Evolutionary conservation across 208 protist species (phyloP).

Genomic region (Entamoeba nuttalli): DNA sequence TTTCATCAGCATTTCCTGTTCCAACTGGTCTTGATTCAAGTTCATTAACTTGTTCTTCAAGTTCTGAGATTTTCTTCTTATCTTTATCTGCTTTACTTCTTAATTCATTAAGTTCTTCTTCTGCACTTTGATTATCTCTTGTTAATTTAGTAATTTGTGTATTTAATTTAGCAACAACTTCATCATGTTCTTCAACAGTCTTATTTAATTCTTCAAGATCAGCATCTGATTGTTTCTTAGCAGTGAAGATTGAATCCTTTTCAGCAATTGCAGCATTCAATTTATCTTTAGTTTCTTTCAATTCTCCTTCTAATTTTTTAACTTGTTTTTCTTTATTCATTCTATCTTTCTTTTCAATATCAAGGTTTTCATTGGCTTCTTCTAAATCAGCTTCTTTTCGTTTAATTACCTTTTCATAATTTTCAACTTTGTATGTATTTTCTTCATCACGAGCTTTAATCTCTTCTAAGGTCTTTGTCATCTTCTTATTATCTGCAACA

Average conservation of each 20-base stretch:
- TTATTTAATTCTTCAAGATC: not conserved
- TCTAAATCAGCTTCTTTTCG: not conserved
- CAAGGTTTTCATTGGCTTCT: not conserved
- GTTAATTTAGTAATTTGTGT: not conserved
- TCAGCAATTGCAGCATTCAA: slow-evolving; percentile 25
- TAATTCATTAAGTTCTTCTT: slow-evolving; percentile 16
- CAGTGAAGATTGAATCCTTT: not conserved
- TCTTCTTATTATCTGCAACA: not conserved
- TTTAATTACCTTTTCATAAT: not conserved
- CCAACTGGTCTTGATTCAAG: not conserved
- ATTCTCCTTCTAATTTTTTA: not conserved
- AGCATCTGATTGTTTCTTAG: not conserved
- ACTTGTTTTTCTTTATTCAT: not conserved
- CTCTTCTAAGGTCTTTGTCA: not conserved
- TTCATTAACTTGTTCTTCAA: not conserved
- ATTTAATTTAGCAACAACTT: slow-evolving; percentile 18
- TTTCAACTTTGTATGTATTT: not conserved
- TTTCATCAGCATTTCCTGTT: not conserved
- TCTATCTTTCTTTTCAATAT: not conserved
- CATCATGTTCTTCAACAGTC: slow-evolving; percentile 1
- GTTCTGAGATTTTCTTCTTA: not conserved
- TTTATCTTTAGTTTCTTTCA: slow-evolving; percentile 7
- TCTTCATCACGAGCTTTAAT: not conserved
- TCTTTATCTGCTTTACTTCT: slow-evolving; percentile 14
- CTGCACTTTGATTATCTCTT: slow-evolving; percentile 22